Conservation (phyloP, 768 basidiomycete species). For the Coprinopsis sp. region DNA sequence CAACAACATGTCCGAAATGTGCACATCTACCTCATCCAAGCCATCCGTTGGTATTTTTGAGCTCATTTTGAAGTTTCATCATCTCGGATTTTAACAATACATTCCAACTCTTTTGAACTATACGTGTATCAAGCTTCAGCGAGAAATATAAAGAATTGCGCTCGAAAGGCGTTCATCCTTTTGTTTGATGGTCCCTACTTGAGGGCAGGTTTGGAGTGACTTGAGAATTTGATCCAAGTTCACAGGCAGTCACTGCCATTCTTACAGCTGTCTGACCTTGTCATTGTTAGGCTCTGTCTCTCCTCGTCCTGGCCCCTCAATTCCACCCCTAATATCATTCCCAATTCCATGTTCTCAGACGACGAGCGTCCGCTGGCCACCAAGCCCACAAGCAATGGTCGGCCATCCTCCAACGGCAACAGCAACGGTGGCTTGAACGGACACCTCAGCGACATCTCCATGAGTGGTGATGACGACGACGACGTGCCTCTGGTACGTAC, state of each 20-base stretch:
- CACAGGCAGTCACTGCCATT: slow-evolving; percentile 29
- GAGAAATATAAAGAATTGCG: no score
- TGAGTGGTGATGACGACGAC: slow-evolving; percentile 72
- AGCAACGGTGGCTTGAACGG: slow-evolving; percentile 25
- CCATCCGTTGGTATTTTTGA: no score
- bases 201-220: slow-evolving; percentile 67
- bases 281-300: no score
- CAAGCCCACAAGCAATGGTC: slow-evolving; percentile 39
- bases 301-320: slow-evolving; percentile 16
- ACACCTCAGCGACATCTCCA: slow-evolving; percentile 16
- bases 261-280: slow-evolving; percentile 15
- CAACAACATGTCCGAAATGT: no score
- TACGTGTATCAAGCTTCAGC: no score
- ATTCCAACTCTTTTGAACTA: no score
- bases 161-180: no score
- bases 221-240: slow-evolving; percentile 36
- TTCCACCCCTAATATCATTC: slow-evolving; percentile 22
- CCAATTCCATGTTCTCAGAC: slow-evolving; percentile 51
- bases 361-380: slow-evolving; percentile 51
- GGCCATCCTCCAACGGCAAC: slow-evolving; percentile 36
- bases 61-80: no score
- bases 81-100: no score
- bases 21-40: no score
- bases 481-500: slow-evolving; percentile 65
- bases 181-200: no score